Conservation (phyloP, 805 yeast genomes). For the Isabelozyma gotoi region DNA sequence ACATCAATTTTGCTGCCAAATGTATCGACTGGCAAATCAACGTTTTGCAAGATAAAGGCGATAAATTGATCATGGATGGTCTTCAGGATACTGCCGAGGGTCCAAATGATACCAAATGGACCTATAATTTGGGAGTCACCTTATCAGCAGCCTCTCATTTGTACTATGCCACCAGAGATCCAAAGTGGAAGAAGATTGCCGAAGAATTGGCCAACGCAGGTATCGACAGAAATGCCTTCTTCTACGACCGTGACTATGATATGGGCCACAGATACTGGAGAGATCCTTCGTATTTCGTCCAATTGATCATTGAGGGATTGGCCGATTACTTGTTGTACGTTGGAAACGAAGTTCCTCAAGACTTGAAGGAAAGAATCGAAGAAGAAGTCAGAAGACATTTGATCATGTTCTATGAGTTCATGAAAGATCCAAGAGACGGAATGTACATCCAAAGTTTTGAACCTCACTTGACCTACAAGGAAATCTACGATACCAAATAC, state of each 20-base stretch:
- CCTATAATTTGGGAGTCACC: conserved; percentile 69
- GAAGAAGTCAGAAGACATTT: conserved; percentile 54
- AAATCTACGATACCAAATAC: conserved; percentile 49
- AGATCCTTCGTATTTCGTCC: conserved; percentile 62
- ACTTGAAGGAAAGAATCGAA: conserved; percentile 32
- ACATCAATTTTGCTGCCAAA: conserved; percentile 57
- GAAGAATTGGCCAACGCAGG: conserved; percentile 57
- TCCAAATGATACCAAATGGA: conserved; percentile 55
- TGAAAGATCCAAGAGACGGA: conserved; percentile 58
- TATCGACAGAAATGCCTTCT: conserved; percentile 51
- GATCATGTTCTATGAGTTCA: conserved; percentile 54
- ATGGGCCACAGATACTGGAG: conserved; percentile 59
- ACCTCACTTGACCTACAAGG: conserved; percentile 52
- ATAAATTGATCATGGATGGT: conserved; percentile 63
- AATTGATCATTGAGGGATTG: conserved; percentile 63
- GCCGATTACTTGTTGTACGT: conserved; percentile 61
- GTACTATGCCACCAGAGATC: conserved; percentile 50
- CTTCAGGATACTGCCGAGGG: conserved; percentile 44
- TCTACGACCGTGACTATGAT: conserved; percentile 65
- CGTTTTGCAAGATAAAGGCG: conserved; percentile 50
- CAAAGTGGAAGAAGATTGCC: conserved; percentile 49
- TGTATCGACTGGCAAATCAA: conserved; percentile 59
- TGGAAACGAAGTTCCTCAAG: conserved; percentile 40
- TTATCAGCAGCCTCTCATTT: conserved; percentile 52
- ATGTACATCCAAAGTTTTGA: conserved; percentile 60